Base-by-base conservation (phyloP, 805 yeast genomes). In the Nakazawaea populi region DNA sequence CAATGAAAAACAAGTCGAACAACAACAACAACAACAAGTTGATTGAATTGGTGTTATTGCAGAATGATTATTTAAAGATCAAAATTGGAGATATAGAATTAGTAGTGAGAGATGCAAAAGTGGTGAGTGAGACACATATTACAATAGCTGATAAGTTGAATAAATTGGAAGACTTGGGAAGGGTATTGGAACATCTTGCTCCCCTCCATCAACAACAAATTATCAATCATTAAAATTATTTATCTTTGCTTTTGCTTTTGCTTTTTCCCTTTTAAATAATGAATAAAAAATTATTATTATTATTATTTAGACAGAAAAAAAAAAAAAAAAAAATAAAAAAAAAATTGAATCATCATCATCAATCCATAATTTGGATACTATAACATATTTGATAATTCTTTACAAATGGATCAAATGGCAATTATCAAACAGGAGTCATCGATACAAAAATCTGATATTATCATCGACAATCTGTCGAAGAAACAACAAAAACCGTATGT, bases 401-500 rank as follows among this genome's bases (percentile, higher is more conserved):
- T n/a, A 38, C n/a, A n/a, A 18, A 18, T 11, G 24, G 41, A 18
- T 18, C 24, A 18, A 18, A 18, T 18, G 24, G 24, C 24, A 18
- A 45, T 37, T 36, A 30, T 34, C 7, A 29, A 28, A 24, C 38
- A 45, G 14, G 48, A 45, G 12, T 7, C 32, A 12, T 42, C 7
- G 1, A 29, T 12, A 12, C 42, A 18, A 18, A 18, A 18, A 18
- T 18, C 24, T 18, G 24, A 18, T 18, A 18, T 18, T 18, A 18
- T 18, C 24, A 18, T 18, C 24, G 24, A 18, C 24, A 18, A 18
- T 18, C 14, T 8, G 8, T n/a, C 9, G 45, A 29, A 29, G 37
- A 47, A 47, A 32, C 44, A 30, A n/a, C 45, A 47, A 27, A 47
- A 47, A 47, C 49, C 49, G 49, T 47, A 34, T 29, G 49, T 39